These are phyloP conservation scores for Pythium oligandrum DNA, from an alignment of 352 stramenopile genomes.

Conservation along the genomic window DNA sequence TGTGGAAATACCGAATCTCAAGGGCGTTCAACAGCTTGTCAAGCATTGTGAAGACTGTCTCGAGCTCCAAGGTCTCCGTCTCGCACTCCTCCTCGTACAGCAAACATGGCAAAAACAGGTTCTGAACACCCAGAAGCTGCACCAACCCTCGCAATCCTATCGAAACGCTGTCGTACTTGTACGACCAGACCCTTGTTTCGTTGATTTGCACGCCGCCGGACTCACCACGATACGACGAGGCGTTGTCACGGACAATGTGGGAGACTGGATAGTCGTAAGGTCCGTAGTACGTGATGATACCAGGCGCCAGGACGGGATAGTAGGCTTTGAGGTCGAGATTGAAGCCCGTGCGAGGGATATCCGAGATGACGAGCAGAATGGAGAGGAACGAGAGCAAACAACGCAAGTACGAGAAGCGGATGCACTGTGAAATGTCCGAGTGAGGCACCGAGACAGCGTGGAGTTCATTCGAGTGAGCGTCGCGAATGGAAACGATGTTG, in stretches of 20 bases:
- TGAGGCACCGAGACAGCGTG: too few species aligned
- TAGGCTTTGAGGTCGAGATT: conserved; percentile 3
- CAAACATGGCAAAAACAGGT: conserved; percentile 9
- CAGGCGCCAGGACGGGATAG: neutral
- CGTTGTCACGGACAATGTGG: conserved; percentile 1
- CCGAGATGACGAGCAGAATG: conserved; percentile 7
- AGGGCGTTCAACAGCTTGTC: conserved; percentile 3
- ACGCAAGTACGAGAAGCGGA: conserved; percentile 2
- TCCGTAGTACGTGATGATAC: conserved; percentile 7
- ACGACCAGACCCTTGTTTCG: conserved; percentile 5
- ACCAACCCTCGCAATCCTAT: conserved; percentile 12
- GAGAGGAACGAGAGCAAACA: conserved; percentile 1
- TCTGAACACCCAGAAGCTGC: conserved; percentile 4
- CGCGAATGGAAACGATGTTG: too few species aligned
- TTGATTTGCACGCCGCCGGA: neutral
- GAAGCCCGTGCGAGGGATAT: conserved; percentile 19
- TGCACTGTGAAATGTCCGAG: conserved; percentile 7
- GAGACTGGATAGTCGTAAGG: conserved; percentile 14
- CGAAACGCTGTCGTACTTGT: conserved; percentile 20
- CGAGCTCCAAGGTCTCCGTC: neutral
- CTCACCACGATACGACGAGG: neutral
- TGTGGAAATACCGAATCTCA: conserved; percentile 1
- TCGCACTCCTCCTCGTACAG: conserved; percentile 9
- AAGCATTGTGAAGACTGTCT: conserved; percentile 12
- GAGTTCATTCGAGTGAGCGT: too few species aligned